Conservation (phyloP, 805 yeast species). For the Saccharomyces cerevisiae region DNA sequence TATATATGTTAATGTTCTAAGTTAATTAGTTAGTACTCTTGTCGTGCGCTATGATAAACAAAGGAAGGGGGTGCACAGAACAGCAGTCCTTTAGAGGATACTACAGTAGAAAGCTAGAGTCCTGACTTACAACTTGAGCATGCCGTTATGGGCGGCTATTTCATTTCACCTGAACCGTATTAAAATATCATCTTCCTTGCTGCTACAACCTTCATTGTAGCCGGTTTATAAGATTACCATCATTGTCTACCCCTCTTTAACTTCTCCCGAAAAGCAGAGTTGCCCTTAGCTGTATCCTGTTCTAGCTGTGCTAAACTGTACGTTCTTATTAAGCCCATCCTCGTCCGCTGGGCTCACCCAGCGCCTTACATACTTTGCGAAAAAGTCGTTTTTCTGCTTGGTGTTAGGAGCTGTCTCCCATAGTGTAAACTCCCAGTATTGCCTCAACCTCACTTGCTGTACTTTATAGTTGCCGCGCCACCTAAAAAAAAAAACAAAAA, state of each 20-base stretch:
- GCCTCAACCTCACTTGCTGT: neutral
- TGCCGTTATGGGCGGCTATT: neutral
- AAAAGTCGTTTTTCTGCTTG: neutral
- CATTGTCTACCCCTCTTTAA: neutral
- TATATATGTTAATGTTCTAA: neutral
- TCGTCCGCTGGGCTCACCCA: neutral
- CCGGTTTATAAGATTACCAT: neutral
- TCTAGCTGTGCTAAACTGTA: neutral
- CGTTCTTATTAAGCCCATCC: neutral
- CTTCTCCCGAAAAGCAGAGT: neutral
- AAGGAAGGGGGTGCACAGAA: neutral
- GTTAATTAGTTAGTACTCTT: conserved; percentile 1
- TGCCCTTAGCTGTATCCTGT: neutral
- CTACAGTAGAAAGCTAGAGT: neutral
- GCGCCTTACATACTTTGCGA: conserved; percentile 1
- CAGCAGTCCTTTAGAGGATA: neutral
- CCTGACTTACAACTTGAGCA: neutral
- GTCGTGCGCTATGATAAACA: neutral
- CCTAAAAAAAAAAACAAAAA: neutral
- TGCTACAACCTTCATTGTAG: neutral
- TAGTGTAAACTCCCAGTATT: neutral
- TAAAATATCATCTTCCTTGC: neutral
- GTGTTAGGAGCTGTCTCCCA: neutral
- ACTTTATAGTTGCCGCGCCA: neutral
- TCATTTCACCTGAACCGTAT: neutral